A percentile compares a stretch with the other conserved stretches of the same genome.
Conservation (phyloP, 208 protist species). For the Histomonas meleagridis region DNA sequence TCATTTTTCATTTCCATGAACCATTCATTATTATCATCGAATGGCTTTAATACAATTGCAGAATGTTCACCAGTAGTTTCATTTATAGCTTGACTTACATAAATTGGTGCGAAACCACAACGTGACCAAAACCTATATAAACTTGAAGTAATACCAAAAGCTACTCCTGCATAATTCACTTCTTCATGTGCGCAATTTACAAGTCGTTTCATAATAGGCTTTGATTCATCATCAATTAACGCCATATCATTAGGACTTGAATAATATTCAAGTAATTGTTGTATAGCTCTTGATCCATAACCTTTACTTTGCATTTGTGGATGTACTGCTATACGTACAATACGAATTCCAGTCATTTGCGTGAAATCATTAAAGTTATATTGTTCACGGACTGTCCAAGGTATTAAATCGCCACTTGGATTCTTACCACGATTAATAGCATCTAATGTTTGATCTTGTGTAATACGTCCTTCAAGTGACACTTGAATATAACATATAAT, state of each 20-base stretch:
- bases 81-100: constrained; percentile 44
- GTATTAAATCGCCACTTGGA: constrained; percentile 88
- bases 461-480: constrained; percentile 69
- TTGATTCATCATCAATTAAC: neutral
- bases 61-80: constrained; percentile 97
- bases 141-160: constrained; percentile 37
- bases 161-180: constrained; percentile 42
- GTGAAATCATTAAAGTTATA: constrained; percentile 63
- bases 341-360: constrained; percentile 75
- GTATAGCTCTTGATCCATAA: constrained; percentile 33
- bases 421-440: neutral
- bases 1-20: neutral
- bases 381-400: constrained; percentile 89
- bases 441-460: constrained; percentile 53
- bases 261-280: constrained; percentile 36
- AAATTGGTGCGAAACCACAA: constrained; percentile 38
- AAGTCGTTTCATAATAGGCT: neutral
- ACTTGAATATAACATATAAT: constrained; percentile 89
- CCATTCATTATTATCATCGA: constrained; percentile 38
- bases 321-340: constrained; percentile 95
- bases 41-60: constrained; percentile 80
- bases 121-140: constrained; percentile 42
- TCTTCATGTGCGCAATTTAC: neutral
- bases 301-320: constrained; percentile 80
- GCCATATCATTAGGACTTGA: neutral